Evolutionary conservation across 345 rosid species (phyloP).

Genomic region (Sisymbrium altissimum): DNA sequence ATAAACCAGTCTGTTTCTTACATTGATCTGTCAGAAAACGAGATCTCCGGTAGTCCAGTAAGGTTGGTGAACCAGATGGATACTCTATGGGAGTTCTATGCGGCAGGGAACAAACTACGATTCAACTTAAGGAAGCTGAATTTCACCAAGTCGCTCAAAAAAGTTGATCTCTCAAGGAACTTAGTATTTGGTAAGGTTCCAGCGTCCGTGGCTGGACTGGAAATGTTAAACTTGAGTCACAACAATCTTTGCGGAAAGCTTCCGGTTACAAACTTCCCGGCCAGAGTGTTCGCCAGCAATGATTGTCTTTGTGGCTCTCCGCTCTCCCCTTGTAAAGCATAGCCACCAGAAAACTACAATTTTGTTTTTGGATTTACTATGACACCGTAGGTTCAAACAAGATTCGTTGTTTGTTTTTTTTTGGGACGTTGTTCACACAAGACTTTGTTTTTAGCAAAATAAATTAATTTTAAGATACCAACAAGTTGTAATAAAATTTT

Average conservation of each 20-base stretch:
- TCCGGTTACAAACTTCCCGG: conserved; percentile 56
- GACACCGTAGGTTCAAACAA: no score
- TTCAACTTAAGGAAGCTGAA: conserved; percentile 47
- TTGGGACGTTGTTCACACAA: no score
- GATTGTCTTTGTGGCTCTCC: conserved; percentile 60
- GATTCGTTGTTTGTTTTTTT: no score
- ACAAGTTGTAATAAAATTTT: no score
- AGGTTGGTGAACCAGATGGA: conserved; percentile 46
- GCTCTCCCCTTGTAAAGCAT: conserved; percentile 37
- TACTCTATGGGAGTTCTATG: conserved; percentile 45
- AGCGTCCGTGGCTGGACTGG: conserved; percentile 35
- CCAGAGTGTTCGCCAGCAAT: conserved; percentile 44
- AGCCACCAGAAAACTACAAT: neutral
- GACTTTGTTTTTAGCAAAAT: no score
- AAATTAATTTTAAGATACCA: no score
- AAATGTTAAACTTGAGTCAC: conserved; percentile 45
- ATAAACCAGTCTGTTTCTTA: conserved; percentile 10
- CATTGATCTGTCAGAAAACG: conserved; percentile 57
- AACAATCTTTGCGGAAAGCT: conserved; percentile 68
- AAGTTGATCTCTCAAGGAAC: conserved; percentile 54
- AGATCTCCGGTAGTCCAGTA: conserved; percentile 55
- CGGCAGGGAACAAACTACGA: conserved; percentile 44
- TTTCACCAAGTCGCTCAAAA: conserved; percentile 39
- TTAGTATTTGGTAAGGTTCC: conserved; percentile 57
- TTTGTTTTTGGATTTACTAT: no score